Evolutionary conservation across 2,329 filamentous ascomycete genomes (phyloP).

Genomic region (Xylaria sp.): DNA sequence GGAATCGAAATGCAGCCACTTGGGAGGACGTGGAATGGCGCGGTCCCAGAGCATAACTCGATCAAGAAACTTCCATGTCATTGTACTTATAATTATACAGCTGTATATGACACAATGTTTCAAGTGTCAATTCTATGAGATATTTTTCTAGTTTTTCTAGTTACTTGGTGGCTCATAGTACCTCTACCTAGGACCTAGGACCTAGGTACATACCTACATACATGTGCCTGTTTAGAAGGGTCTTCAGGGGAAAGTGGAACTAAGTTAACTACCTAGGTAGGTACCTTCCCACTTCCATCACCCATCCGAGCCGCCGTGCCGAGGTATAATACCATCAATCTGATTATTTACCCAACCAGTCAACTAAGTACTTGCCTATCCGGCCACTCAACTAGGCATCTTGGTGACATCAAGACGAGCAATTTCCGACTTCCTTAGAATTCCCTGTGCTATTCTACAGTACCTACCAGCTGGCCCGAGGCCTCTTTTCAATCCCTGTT

Average conservation of each 20-base stretch:
- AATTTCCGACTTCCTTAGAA: conserved; percentile 20
- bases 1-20: not conserved
- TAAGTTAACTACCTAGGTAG: too few relatives aligned
- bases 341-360: conserved; percentile 16
- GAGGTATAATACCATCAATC: conserved; percentile 1
- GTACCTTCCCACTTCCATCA: not conserved
- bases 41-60: too few relatives aligned
- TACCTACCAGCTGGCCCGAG: not conserved
- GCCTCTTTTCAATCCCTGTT: not conserved
- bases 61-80: too few relatives aligned
- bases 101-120: too few relatives aligned
- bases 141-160: too few relatives aligned
- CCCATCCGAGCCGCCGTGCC: conserved; percentile 4
- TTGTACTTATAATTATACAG: too few relatives aligned
- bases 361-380: not conserved
- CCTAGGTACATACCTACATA: too few relatives aligned
- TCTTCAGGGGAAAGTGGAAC: conserved; percentile 10
- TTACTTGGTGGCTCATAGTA: too few relatives aligned
- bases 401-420: conserved; percentile 29
- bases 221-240: not conserved
- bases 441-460: not conserved
- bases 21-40: not conserved
- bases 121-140: too few relatives aligned
- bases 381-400: conserved; percentile 20
- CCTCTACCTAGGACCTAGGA: not conserved